Conservation (phyloP, 805 yeast species). For the Metschnikowia anglica region DNA sequence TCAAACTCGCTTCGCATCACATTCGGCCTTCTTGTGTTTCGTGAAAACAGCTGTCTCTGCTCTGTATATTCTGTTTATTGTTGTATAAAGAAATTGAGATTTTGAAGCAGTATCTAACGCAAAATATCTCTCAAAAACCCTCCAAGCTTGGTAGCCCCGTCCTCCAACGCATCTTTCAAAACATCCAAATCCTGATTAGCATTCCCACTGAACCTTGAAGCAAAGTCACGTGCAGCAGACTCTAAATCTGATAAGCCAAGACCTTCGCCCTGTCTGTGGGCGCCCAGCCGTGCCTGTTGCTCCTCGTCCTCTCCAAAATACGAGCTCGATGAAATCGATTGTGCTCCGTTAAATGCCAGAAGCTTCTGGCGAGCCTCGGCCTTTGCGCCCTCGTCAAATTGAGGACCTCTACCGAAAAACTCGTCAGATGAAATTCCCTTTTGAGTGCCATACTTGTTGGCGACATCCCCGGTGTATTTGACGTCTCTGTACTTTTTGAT, state of each 20-base stretch:
- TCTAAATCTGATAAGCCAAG: slow-evolving; percentile 50
- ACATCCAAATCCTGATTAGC: slow-evolving; percentile 89
- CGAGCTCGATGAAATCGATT: slow-evolving; percentile 85
- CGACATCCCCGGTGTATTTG: slow-evolving; percentile 72
- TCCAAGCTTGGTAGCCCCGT: slow-evolving; percentile 88
- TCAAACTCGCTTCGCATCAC: too few species aligned
- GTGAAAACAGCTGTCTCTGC: neutral
- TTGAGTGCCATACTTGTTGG: slow-evolving; percentile 77
- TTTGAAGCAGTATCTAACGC: slow-evolving; percentile 32
- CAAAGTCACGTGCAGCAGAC: slow-evolving; percentile 58
- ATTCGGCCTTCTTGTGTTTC: too few species aligned
- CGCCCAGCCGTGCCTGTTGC: slow-evolving; percentile 19
- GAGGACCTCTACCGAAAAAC: slow-evolving; percentile 80
- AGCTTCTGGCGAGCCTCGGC: slow-evolving; percentile 81
- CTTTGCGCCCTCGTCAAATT: slow-evolving; percentile 73
- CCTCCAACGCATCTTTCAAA: slow-evolving; percentile 87
- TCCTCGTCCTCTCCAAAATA: slow-evolving; percentile 87
- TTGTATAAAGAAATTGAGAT: neutral
- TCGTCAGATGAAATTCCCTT: slow-evolving; percentile 97
- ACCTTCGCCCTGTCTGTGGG: slow-evolving; percentile 16
- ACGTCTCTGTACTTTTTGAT: slow-evolving; percentile 50
- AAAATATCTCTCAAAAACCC: slow-evolving; percentile 84
- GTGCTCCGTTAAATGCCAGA: slow-evolving; percentile 80
- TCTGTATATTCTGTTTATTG: slow-evolving; percentile 1
- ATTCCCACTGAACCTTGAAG: slow-evolving; percentile 65